phyloP scores from a whole-genome alignment of 345 rosid genomes.

The Ceriops zippeliana region DNA sequence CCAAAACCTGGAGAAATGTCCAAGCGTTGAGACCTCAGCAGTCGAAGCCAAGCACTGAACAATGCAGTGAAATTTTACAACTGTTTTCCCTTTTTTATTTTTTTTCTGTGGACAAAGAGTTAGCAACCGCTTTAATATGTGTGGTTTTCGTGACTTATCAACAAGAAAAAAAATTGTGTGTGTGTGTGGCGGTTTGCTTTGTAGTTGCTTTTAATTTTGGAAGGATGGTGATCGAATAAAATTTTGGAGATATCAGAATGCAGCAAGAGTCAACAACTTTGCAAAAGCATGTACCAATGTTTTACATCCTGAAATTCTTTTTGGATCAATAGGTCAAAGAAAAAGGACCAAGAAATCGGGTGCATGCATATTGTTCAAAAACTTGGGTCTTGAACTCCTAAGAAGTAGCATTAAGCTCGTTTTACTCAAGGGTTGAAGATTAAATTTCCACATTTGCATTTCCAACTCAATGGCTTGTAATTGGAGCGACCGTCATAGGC shows the following conservation, averaged over 20 bases:
- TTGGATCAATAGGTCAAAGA: neutral
- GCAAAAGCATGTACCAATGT: neutral
- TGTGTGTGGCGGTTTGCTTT: too few species aligned
- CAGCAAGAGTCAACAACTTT: neutral
- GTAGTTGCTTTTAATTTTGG: too few species aligned
- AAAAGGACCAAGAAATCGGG: neutral
- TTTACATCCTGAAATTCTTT: too few species aligned
- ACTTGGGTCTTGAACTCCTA: neutral
- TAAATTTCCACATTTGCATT: slow-evolving; percentile 88
- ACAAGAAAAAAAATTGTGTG: too few species aligned
- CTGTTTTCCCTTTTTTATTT: neutral
- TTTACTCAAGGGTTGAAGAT: slow-evolving; percentile 68
- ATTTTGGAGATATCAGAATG: too few species aligned
- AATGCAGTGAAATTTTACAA: neutral
- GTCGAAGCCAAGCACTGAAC: neutral
- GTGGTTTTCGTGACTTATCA: too few species aligned
- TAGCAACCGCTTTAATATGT: too few species aligned
- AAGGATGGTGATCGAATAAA: too few species aligned
- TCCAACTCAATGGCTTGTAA: slow-evolving; percentile 95
- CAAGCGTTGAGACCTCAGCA: neutral
- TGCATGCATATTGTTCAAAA: neutral
- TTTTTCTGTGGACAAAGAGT: too few species aligned
- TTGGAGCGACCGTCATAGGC: slow-evolving; percentile 57
- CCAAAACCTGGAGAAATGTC: neutral
- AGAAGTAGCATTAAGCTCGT: neutral